Percentiles rank a stretch among this genome's conserved stretches.
phyloP scores from a whole-genome alignment of 371 early-diverging fungal genomes.

The Blakeslea trispora region DNA sequence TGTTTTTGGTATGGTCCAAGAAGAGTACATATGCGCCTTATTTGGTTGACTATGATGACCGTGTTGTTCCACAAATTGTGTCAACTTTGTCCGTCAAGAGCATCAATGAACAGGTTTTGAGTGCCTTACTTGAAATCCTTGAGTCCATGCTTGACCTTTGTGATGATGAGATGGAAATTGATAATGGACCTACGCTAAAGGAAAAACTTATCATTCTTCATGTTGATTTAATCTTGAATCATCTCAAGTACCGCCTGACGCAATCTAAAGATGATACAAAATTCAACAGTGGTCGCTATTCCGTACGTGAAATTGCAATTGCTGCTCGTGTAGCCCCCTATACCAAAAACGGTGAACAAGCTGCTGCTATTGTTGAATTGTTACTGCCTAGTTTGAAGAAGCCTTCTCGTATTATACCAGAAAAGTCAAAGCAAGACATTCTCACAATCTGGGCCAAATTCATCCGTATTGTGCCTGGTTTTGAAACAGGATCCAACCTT shows the following conservation, averaged over 20 bases:
- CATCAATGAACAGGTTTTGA: conserved; percentile 69
- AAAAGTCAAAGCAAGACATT: conserved; percentile 83
- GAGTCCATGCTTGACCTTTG: conserved; percentile 70
- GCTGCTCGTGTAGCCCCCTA: conserved; percentile 77
- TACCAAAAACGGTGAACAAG: conserved; percentile 69
- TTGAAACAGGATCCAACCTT: conserved; percentile 41
- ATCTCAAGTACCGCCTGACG: conserved; percentile 62
- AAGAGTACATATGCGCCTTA: conserved; percentile 62
- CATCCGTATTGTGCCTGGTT: conserved; percentile 55
- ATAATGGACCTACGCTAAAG: conserved; percentile 36
- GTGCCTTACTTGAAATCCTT: conserved; percentile 71
- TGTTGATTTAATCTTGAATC: conserved; percentile 62
- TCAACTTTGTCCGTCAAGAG: conserved; percentile 75
- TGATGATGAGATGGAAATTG: conserved; percentile 50
- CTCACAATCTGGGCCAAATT: conserved; percentile 77
- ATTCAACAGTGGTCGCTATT: conserved; percentile 58
- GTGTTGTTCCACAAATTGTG: conserved; percentile 70
- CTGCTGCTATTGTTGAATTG: conserved; percentile 71
- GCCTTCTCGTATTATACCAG: conserved; percentile 70
- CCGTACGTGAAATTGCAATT: conserved; percentile 77
- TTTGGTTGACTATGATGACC: conserved; percentile 63
- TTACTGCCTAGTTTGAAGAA: conserved; percentile 82
- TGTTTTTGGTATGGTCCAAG: conserved; percentile 80
- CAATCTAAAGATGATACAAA: conserved; percentile 52
- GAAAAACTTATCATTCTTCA: conserved; percentile 62